Evolutionary conservation across 768 basidiomycete species (phyloP), one percentile per base, ranked within the genome.

Genomic region (Phlegmacium glaucopus): DNA sequence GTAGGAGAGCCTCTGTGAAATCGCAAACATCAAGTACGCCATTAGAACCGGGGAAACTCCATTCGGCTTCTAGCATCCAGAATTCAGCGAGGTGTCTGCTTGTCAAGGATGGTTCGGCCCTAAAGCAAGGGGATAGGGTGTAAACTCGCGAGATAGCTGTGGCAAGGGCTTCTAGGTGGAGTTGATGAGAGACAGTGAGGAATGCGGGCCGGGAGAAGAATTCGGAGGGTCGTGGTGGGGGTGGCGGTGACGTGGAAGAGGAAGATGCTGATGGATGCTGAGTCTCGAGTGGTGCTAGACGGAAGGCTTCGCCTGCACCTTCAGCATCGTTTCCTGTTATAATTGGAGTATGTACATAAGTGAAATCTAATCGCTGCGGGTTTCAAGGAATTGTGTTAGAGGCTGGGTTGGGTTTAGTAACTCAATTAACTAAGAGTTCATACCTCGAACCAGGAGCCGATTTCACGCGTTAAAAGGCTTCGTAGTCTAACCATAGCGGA

Each of bases 21-120:
- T 60, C 61, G 45, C 72, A 75, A 13, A 76, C 61, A 13, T 69
- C 70, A 71, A 80, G 52, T 78, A 72, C 44, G 67, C 72, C 52
- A 41, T 61, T 36, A 9, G 28, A 47, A 26, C 49, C 45, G 10
- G 57, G 56, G 38, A 72, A 68, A 2, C 83, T 83, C 78, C 91
- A 85, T 62, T 99, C 96, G 0, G 90, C 94, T 68, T 99, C 96
- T 45, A 97, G 80, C 96, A 99, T 99, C 89, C 92, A 97, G 66
- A 99, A 99, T 65, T 99, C 96, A 42, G 91, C 83, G 10, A 99
- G 78, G 62, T 99, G 96, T n/a, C 95, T 76, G 27, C 81, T 80
- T 2, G 95, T 97, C 55, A 85, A 77, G 3, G 86, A 89, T 5
- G 82, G 82, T 61, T 99, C 96, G 16, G 96, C 95, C 12, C 96